These are phyloP conservation scores for Periconia sp. DNA, from an alignment of 2,329 filamentous ascomycete genomes.

Conservation along the genomic window DNA sequence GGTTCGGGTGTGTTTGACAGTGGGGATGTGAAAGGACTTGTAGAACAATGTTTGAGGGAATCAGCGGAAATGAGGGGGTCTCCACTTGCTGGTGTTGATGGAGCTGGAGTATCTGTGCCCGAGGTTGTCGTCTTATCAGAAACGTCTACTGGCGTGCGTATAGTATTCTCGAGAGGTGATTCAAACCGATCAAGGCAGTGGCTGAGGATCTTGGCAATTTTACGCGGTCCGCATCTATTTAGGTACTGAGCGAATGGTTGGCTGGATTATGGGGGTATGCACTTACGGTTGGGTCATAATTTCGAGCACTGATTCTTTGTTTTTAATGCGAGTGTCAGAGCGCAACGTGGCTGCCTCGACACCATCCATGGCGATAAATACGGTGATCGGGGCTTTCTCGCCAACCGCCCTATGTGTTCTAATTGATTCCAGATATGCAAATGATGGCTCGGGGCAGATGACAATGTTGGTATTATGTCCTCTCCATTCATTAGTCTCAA, in stretches of 20 bases:
- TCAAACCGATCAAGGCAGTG: conserved; percentile 36
- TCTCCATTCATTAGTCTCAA: conserved; percentile 31
- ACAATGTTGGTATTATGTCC: conserved; percentile 33
- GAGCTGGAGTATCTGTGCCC: no score
- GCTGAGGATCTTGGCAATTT: conserved; percentile 36
- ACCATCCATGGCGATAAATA: conserved; percentile 42
- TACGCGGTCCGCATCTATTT: conserved; percentile 41
- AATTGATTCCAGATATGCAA: conserved; percentile 38
- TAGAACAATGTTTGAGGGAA: no score
- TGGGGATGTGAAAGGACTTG: no score
- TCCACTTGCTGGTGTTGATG: no score
- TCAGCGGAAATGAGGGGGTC: no score
- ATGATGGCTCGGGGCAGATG: conserved; percentile 40
- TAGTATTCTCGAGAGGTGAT: no score
- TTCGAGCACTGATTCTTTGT: conserved; percentile 38
- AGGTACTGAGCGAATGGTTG: no score
- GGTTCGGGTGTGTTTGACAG: no score
- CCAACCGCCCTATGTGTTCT: conserved; percentile 13
- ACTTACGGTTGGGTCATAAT: conserved; percentile 44
- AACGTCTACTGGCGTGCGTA: no score
- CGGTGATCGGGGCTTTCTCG: conserved; percentile 26
- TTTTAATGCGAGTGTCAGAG: conserved; percentile 35
- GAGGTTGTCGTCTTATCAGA: no score
- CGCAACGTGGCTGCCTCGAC: conserved; percentile 41
- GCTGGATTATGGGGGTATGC: no score